Evolutionary conservation across 163 green algal species (phyloP), one percentile per base, ranked within the genome.

Genomic region (Coccomyxa subellipsoidea): DNA sequence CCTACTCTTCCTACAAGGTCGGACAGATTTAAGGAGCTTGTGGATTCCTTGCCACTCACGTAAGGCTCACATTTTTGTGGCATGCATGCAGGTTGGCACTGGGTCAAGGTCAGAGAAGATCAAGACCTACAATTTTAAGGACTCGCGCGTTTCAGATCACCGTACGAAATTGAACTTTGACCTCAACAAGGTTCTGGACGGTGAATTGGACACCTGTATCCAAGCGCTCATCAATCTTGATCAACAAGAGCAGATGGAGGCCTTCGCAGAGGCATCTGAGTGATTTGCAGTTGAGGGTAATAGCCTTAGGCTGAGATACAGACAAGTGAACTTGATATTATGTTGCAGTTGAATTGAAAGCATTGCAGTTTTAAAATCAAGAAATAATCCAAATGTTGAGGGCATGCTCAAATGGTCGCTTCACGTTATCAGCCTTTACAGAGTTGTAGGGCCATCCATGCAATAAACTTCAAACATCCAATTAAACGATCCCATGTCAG

Each of bases 111-210:
- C 89, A 7, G 97, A 99, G 90, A 99, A 99, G 91, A 99, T 99
- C 89, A 97, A 98, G 81, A 99, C 97, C 0, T 99, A 99, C 89
- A 99, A 99, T 88, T 99, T 95, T 90, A 99, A 99, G 84, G 97
- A 99, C 86, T 95, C 84, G 54, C 90, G 97, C 35, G 91, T 98
- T 80, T 96, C 89, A 71, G 96, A 99, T 85, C 97, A 99, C 89
- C 91, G 96, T 66, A 88, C 94, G 23, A 98, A 99, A 85, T 76
- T 90, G 37, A 99, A 99, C 89, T 99, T 93, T 81, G 93, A 98
- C 83, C 89, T 99, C 25, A 92, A 93, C 79, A 94, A 92, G 80
- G 87, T 94, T 35, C 79, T 98, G 80, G 89, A 92, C 40, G 95
- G 95, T 34, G 92, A 94, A 31, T 86, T 99, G 39, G 95, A 98